phyloP scores from a whole-genome alignment of 148 eudicot species.

The Camellia lanceoleosa region DNA sequence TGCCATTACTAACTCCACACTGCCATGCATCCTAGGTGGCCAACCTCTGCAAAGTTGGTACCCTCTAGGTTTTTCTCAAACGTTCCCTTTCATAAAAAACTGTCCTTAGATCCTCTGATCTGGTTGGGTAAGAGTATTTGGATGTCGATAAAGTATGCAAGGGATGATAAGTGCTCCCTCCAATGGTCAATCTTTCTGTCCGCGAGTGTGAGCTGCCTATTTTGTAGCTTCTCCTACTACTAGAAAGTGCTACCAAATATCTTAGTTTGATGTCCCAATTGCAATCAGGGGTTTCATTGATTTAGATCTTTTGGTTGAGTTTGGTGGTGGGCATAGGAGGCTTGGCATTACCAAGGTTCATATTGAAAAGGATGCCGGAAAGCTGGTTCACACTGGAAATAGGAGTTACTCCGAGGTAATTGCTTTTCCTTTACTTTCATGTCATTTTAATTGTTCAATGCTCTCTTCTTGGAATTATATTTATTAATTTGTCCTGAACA shows the following conservation, averaged over 20 bases:
- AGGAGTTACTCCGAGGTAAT: slow-evolving; percentile 75
- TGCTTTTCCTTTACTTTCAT: slow-evolving; percentile 3
- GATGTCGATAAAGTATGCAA: no score
- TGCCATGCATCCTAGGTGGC: no score
- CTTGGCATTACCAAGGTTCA: slow-evolving; percentile 90
- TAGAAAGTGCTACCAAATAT: slow-evolving; percentile 60
- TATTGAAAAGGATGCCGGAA: slow-evolving; percentile 98
- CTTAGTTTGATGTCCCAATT: slow-evolving; percentile 92
- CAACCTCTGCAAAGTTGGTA: no score
- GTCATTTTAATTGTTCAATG: neutral
- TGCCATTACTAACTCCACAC: no score
- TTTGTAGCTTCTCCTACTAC: no score
- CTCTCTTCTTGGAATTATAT: neutral
- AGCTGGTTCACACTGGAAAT: slow-evolving; percentile 69
- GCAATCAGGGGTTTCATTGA: slow-evolving; percentile 74
- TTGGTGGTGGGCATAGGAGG: slow-evolving; percentile 88
- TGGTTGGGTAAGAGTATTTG: no score
- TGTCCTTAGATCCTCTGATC: no score
- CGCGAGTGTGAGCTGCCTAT: no score
- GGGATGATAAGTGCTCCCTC: no score
- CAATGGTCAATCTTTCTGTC: no score
- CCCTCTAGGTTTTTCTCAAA: no score
- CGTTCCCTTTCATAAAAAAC: no score
- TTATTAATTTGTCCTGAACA: neutral
- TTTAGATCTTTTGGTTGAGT: slow-evolving; percentile 82